Base-by-base conservation (phyloP, 1,139 yeast genomes). In the Neolecta irregularis region DNA sequence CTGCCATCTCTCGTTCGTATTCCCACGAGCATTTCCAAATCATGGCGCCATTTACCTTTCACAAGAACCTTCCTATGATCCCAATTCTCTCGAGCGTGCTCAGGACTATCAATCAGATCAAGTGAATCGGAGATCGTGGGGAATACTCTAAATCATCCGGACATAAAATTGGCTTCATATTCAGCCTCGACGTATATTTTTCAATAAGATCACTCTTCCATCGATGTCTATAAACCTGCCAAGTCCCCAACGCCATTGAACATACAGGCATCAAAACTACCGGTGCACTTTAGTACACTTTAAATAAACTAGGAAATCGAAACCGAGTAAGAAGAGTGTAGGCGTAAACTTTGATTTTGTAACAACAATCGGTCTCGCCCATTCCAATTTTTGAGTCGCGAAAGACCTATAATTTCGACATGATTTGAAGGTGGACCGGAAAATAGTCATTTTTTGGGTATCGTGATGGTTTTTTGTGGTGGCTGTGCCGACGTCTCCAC, bases 141-240 rank as follows among this genome's bases (percentile, higher is more conserved):
- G n/a, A 19, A 17, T 37, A 43, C 46, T 41, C 30, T 5, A 48
- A 41, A 3, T 41, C 26, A 3, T 54, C 48, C 0, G 95, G 95
- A 26, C 88, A 57, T 7, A 72, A 72, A 26, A 77, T 58, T 0
- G 94, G 78, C 2, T 74, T 73, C 41, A 69, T 68, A 0, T 88
- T 74, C 42, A 88, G 60, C 43, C 83, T 62, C 47, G 80, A 79
- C 53, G 88, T 95, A 50, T 91, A 74, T 31, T 68, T 66, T 4
- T 93, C 74, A 43, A 91, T 78, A 43, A 88, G 62, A 38, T 73
- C 69, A n/a, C 73, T 74, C 54, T 91, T 91, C 98, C 98, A 88
- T 41, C 70, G 62, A 38, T 88, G 60, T 44, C 99, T 64, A 48
- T 70, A 62, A 28, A 80, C 74, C 57, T 88, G 99, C 99, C 98